These are phyloP conservation scores for Ophiorrhiza pumila DNA, from an alignment of 257 asterid species.

Conservation along the genomic window DNA sequence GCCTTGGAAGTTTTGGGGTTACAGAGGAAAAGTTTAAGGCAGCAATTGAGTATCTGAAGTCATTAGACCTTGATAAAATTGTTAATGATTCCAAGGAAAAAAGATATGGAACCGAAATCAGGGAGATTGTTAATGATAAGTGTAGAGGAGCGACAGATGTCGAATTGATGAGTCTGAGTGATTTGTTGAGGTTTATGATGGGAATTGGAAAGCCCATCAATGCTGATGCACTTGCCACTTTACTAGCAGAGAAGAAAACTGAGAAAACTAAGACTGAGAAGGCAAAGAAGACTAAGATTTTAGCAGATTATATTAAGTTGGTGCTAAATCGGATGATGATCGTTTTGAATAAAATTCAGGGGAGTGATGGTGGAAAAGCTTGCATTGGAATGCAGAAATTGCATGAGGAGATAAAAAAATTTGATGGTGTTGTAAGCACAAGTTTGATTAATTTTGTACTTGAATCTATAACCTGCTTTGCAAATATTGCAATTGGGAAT, in stretches of 20 bases:
- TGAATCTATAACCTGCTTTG: constrained; percentile 59
- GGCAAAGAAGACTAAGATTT: too few species aligned
- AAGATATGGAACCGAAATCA: constrained; percentile 31
- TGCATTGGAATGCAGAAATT: constrained; percentile 60
- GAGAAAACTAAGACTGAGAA: too few species aligned
- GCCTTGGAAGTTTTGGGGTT: constrained; percentile 38
- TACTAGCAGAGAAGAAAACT: constrained; percentile 43
- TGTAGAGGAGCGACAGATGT: constrained; percentile 43
- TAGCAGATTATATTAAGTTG: constrained; percentile 57
- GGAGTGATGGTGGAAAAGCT: constrained; percentile 16
- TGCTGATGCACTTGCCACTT: constrained; percentile 37
- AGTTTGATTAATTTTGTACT: constrained; percentile 86
- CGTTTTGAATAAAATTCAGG: constrained; percentile 44
- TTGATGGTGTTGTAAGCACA: constrained; percentile 85
- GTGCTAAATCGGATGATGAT: constrained; percentile 48
- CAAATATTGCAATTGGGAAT: constrained; percentile 45
- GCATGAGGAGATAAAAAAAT: constrained; percentile 55
- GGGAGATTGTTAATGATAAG: constrained; percentile 32
- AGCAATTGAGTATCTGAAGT: constrained; percentile 41
- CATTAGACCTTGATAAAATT: constrained; percentile 43
- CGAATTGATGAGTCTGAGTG: constrained; percentile 48
- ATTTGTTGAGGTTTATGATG: constrained; percentile 55
- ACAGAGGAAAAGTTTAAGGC: constrained; percentile 34
- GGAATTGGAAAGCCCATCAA: constrained; percentile 27
- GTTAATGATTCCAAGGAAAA: constrained; percentile 36